A percentile compares a stretch with the other conserved stretches of the same genome.
These are phyloP conservation scores for Metschnikowia matae DNA, from an alignment of 805 yeast genomes.

Conservation along the genomic window DNA sequence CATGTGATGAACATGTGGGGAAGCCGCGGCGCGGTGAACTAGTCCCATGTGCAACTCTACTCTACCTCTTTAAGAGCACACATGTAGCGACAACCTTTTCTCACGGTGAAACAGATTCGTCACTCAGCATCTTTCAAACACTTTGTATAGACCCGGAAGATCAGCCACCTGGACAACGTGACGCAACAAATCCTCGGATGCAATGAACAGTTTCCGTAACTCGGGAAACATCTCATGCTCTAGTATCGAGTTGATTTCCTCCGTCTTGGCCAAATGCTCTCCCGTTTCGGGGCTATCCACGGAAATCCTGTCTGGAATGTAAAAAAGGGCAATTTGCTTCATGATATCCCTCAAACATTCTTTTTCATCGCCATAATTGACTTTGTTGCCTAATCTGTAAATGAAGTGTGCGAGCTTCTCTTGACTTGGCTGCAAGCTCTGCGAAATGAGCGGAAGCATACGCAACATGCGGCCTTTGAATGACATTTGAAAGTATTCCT, in stretches of 20 bases:
- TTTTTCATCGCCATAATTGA: constrained; percentile 66
- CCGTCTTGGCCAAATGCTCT: constrained; percentile 15
- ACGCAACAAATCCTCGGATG: constrained; percentile 47
- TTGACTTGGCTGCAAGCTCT: constrained; percentile 58
- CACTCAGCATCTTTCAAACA: constrained; percentile 81
- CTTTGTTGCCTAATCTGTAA: constrained; percentile 52
- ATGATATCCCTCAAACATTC: constrained; percentile 64
- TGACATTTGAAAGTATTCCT: constrained; percentile 63
- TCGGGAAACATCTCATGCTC: constrained; percentile 65
- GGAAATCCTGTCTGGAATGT: constrained; percentile 56
- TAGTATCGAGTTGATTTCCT: constrained; percentile 30
- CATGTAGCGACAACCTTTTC: background rate
- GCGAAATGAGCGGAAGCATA: constrained; percentile 65
- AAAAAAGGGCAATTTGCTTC: constrained; percentile 64
- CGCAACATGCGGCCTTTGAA: constrained; percentile 33
- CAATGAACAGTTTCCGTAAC: constrained; percentile 59
- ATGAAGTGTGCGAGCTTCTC: constrained; percentile 65
- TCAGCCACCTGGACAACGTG: constrained; percentile 83
- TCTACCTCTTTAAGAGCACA: background rate
- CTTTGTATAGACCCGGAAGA: constrained; percentile 83
- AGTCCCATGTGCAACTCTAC: background rate
- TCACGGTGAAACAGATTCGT: background rate
- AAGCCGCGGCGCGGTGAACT: background rate
- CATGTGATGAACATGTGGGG: constrained; percentile 2
- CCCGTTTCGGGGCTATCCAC: constrained; percentile 13